Conservation (phyloP, 305 asterid species). For the Fraxinus greggii region DNA sequence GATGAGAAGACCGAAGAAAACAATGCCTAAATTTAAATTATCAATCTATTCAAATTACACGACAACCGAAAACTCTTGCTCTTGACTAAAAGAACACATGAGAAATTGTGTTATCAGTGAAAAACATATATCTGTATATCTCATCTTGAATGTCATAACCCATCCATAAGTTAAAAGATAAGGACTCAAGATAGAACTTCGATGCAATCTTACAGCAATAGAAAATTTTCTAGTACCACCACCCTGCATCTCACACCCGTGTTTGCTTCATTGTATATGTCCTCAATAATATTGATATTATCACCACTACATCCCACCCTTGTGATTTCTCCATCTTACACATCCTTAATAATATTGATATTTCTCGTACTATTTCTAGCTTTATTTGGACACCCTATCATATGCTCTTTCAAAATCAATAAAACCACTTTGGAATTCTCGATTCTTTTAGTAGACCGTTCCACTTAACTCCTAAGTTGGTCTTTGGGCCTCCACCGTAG, state of each 20-base stretch:
- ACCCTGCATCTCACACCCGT: background rate
- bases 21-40: background rate
- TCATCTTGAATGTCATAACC: background rate
- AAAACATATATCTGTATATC: background rate
- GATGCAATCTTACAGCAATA: background rate
- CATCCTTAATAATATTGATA: background rate
- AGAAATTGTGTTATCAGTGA: background rate
- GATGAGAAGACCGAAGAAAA: background rate
- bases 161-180: background rate
- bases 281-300: background rate
- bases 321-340: background rate
- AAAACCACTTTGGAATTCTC: background rate
- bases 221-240: background rate
- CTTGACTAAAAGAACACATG: background rate
- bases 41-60: background rate
- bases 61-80: background rate
- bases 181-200: background rate
- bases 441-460: background rate
- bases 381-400: background rate
- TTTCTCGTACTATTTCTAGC: background rate
- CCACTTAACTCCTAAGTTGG: background rate
- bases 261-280: background rate
- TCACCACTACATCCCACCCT: background rate
- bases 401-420: background rate
- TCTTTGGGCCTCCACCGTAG: background rate